Evolutionary conservation across 2,329 filamentous ascomycete species (phyloP).

Genomic region (Fusarium keratoplasticum): DNA sequence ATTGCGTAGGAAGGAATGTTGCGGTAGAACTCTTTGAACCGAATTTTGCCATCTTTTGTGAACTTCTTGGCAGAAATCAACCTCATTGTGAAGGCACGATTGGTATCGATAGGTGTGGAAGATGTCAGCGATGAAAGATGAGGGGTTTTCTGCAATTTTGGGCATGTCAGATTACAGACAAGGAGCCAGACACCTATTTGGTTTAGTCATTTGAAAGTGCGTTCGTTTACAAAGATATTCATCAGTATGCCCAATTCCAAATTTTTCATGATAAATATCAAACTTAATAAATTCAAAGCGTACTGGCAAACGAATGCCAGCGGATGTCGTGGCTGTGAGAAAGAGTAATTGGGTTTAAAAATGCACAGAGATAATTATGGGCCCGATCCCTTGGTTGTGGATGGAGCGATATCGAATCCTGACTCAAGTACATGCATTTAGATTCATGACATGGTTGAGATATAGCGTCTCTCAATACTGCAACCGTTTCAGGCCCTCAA

Average conservation of each 20-base stretch:
- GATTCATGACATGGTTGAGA: background rate
- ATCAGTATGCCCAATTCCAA: too few relatives aligned
- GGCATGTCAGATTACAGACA: background rate
- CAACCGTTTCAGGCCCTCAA: background rate
- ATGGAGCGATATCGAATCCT: too few relatives aligned
- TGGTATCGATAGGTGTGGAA: background rate
- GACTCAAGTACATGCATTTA: too few relatives aligned
- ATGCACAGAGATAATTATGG: too few relatives aligned
- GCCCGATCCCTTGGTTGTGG: too few relatives aligned
- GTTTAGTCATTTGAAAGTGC: background rate
- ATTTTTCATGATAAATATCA: too few relatives aligned
- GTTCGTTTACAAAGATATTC: background rate
- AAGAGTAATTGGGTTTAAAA: too few relatives aligned
- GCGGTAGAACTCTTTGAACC: background rate
- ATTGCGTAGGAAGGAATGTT: slow-evolving; percentile 2
- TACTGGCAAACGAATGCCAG: too few relatives aligned
- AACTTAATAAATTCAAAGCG: too few relatives aligned
- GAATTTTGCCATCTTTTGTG: background rate
- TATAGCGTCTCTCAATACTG: background rate
- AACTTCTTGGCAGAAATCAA: background rate
- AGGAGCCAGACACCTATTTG: background rate
- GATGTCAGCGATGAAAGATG: background rate
- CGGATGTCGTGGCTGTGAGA: too few relatives aligned
- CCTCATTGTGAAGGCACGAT: background rate
- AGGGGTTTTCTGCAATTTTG: background rate